phyloP scores from a whole-genome alignment of 148 eudicot genomes.

The Chenopodium berlandieri region DNA sequence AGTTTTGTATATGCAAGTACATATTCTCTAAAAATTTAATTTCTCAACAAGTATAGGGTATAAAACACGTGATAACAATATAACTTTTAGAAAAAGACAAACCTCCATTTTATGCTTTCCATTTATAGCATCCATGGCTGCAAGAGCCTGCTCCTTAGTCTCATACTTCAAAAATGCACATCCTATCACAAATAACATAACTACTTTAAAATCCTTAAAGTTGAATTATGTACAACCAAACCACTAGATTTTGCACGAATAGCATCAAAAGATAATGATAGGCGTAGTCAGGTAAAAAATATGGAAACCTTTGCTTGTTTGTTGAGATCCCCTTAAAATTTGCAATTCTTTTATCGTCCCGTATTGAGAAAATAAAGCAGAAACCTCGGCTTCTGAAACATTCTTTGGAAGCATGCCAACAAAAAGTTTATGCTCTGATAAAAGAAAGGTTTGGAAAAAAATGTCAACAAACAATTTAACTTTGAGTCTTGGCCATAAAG shows the following conservation, averaged over 20 bases:
- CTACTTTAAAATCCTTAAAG: slow-evolving; percentile 8
- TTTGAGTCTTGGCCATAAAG: background rate
- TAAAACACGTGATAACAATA: background rate
- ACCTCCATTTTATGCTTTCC: slow-evolving; percentile 97
- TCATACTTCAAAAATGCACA: slow-evolving; percentile 98
- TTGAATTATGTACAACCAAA: slow-evolving; percentile 6
- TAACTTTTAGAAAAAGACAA: slow-evolving; percentile 21
- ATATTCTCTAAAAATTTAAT: too few relatives aligned
- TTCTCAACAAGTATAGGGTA: background rate
- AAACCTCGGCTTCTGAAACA: slow-evolving; percentile 80
- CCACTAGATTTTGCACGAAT: background rate
- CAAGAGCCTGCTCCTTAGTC: slow-evolving; percentile 92
- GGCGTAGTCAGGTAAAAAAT: background rate
- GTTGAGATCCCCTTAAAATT: slow-evolving; percentile 89
- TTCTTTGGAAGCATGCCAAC: slow-evolving; percentile 99
- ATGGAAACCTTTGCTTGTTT: slow-evolving; percentile 94
- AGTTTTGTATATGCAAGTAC: too few relatives aligned
- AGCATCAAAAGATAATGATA: background rate
- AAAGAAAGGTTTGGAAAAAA: slow-evolving; percentile 17
- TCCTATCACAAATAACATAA: slow-evolving; percentile 40
- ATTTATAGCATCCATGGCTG: slow-evolving; percentile 84
- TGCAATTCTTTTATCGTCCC: slow-evolving; percentile 85
- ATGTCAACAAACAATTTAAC: background rate
- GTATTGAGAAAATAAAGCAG: slow-evolving; percentile 83
- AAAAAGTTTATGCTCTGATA: slow-evolving; percentile 89